Base-by-base conservation (phyloP, 192 early-diverging fungal species). In the Rhizophagus clarus region DNA sequence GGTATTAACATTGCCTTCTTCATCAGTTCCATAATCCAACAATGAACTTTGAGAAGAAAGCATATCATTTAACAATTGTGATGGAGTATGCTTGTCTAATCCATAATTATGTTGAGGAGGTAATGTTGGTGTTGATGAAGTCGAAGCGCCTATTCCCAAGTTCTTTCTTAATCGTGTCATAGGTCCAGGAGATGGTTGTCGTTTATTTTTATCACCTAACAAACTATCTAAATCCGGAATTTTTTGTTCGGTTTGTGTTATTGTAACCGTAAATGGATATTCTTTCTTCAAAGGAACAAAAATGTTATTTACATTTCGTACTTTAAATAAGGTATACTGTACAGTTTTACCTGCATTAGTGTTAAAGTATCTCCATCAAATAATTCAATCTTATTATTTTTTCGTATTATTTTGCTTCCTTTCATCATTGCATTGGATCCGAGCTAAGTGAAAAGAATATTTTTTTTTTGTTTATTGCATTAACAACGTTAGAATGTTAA, bases 191-290 rank as follows among this genome's bases (percentile, higher is more conserved):
- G 62, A n/a, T 8, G 10, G 11, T 63, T 28, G 62, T 12, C n/a
- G 62, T 22, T 14, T 67, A 67, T 28, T 20, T 24, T 4, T 67
- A 20, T 31, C 3, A 12, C 32, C 14, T 67, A 31, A 31, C 17
- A 28, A 67, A 67, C 64, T 67, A 31, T 67, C 28, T 20, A 67
- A 67, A 32, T 67, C 31, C 37, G 15, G 11, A n/a, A n/a, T 15
- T 10, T 15, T 26, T 24, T 72, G 15, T 12, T 51, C 24, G 4
- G 40, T 42, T 10, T 72, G 20, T 28, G 26, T 72, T 22, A 72
- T 72, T 14, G 40, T 26, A 17, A 72, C 45, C 42, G 40, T 28
- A 72, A 72, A 72, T 72, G 71, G 71, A 72, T 72, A 72, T 72
- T 72, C 42, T 37, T 45, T 49, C 71, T 72, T 56, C 20, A 22